Evolutionary conservation across 495 filamentous ascomycete species (phyloP).

Genomic region (Penicillium waksmanii): DNA sequence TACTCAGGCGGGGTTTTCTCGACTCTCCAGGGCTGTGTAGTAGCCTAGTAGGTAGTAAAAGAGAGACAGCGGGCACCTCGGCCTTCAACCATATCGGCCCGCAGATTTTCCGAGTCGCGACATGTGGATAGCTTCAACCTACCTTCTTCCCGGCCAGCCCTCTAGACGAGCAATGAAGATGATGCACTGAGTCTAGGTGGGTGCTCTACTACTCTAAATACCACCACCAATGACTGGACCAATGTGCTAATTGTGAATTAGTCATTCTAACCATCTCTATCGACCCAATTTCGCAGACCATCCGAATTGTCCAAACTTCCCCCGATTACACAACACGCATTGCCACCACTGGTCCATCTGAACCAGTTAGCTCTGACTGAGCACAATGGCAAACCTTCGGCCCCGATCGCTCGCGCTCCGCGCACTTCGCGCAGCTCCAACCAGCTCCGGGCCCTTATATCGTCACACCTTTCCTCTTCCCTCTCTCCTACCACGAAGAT

Average conservation of each 20-base stretch:
- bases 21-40: too few species aligned
- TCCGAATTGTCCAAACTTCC: not conserved
- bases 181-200: too few species aligned
- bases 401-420: conserved; percentile 8
- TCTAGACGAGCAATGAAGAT: too few species aligned
- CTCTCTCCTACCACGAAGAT: not conserved
- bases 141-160: conserved; percentile 7
- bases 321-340: not conserved
- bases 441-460: conserved; percentile 13
- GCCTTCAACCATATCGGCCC: not conserved
- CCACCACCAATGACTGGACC: too few species aligned
- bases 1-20: too few species aligned
- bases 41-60: not conserved
- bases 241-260: not conserved
- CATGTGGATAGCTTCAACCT: conserved; percentile 28
- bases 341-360: not conserved
- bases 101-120: conserved; percentile 16
- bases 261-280: not conserved
- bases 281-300: not conserved
- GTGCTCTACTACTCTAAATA: too few species aligned
- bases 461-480: conserved; percentile 8
- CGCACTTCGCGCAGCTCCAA: conserved; percentile 16
- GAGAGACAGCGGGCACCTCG: too few species aligned
- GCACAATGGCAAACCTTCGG: not conserved
- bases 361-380: not conserved